Evolutionary conservation across 225 moss, liverwort and hornwort species (phyloP).

Genomic region (Sphagnum contortum): DNA sequence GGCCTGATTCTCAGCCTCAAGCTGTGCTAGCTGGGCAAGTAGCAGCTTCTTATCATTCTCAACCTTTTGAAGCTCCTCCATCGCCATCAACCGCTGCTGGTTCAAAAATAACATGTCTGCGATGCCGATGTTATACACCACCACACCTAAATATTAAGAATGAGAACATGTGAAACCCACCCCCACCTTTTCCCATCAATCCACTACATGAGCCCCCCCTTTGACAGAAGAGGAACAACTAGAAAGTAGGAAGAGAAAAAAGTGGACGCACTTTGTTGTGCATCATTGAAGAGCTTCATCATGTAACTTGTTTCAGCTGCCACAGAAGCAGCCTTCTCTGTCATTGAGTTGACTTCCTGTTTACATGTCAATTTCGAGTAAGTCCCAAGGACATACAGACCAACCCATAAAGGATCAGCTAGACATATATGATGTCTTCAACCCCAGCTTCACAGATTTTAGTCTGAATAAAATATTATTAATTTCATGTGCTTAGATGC

Average conservation of each 20-base stretch:
- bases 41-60: conserved; percentile 50
- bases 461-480: too few species aligned
- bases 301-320: conserved; percentile 14
- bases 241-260: too few species aligned
- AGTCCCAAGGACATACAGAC: too few species aligned
- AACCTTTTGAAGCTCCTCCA: conserved; percentile 49
- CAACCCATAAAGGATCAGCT: too few species aligned
- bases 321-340: too few species aligned
- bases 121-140: background rate
- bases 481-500: too few species aligned
- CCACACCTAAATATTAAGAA: background rate
- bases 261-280: conserved; percentile 28
- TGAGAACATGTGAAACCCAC: background rate
- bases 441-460: too few species aligned
- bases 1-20: conserved; percentile 60
- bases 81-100: conserved; percentile 46
- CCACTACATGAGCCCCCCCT: background rate
- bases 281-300: conserved; percentile 30
- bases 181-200: background rate
- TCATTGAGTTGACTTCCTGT: too few species aligned
- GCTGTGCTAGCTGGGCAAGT: conserved; percentile 50
- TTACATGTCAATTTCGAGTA: too few species aligned
- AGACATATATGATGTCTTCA: too few species aligned
- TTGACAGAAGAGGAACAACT: background rate
- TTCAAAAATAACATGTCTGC: conserved; percentile 61